Base-by-base conservation (phyloP, 1,139 yeast genomes). In the Hansenula anomala region DNA sequence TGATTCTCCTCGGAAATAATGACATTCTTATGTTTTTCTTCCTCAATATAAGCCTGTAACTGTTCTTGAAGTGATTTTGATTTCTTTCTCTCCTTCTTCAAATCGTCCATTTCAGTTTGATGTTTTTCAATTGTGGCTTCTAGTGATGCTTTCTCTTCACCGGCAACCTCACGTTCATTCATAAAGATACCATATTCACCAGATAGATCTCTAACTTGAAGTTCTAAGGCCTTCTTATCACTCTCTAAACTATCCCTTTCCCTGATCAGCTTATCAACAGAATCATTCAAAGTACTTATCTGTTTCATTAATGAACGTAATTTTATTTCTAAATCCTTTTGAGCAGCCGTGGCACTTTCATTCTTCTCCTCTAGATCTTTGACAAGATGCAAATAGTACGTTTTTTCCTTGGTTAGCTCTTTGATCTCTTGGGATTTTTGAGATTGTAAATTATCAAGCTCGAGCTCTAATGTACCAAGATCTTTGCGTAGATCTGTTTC, bases 401-500 rank as follows among this genome's bases (percentile, higher is more conserved):
- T 75, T 41, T 75, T 75, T 43, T 76, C 79, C 32, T 67, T 70
- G 9, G 70, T 53, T 36, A 77, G 58, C 25, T 73, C 75, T 20
- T 66, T 69, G 36, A 75, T 67, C 42, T 79, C 80, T 26, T 67
- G 63, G 38, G 78, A 80, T 29, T 76, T 64, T 15, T 74, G 71
- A 8, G 68, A 61, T 39, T 71, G 70, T 41, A 78, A 60, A 7
- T 77, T 74, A 45, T 84, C 89, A 38, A 78, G 62, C 44, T 82
- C 84, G 47, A 80, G 71, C 35, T 75, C 76, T 28, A 80, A 60
- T 35, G 75, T 75, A 40, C 83, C 79, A 48, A 80, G 69, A 39
- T 78, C 82, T 51, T 80, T 83, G 41, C 79, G 76, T 39, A 84
- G 60, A 26, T 74, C 76, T 0, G 87, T 76, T 60, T 84, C 92